Evolutionary conservation across 805 yeast species (phyloP).

Genomic region (Nematodospora valgi): DNA sequence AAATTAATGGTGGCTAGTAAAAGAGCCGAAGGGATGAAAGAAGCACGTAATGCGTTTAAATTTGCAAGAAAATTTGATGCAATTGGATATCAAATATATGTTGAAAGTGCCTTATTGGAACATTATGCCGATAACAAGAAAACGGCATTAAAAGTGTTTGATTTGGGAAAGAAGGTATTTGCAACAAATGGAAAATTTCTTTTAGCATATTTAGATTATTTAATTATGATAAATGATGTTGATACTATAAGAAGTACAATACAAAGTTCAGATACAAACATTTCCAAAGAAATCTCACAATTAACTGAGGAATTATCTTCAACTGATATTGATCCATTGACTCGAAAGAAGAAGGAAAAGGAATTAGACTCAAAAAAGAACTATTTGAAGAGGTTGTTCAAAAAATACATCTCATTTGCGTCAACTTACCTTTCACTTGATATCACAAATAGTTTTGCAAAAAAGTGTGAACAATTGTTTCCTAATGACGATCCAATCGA

Average conservation of each 20-base stretch:
- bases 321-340: slow-evolving; percentile 26
- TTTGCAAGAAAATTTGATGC: slow-evolving; percentile 61
- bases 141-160: slow-evolving; percentile 74
- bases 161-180: slow-evolving; percentile 65
- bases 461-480: slow-evolving; percentile 61
- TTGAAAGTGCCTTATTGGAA: slow-evolving; percentile 81
- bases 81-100: slow-evolving; percentile 71
- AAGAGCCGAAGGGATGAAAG: slow-evolving; percentile 63
- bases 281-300: slow-evolving; percentile 33
- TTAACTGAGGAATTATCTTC: slow-evolving; percentile 22
- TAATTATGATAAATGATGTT: slow-evolving; percentile 65
- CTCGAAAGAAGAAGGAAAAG: slow-evolving; percentile 44
- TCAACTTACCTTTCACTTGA: slow-evolving; percentile 65
- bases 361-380: slow-evolving; percentile 21
- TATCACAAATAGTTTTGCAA: slow-evolving; percentile 63
- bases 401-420: slow-evolving; percentile 62
- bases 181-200: slow-evolving; percentile 59
- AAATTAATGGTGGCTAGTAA: slow-evolving; percentile 70
- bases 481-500: slow-evolving; percentile 51
- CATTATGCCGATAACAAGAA: slow-evolving; percentile 61
- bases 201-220: slow-evolving; percentile 65
- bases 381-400: slow-evolving; percentile 29
- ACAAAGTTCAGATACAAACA: slow-evolving; percentile 66
- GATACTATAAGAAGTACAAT: slow-evolving; percentile 77
- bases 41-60: slow-evolving; percentile 70